Evolutionary conservation across 768 basidiomycete species (phyloP).

Genomic region (Hericium alpestre): DNA sequence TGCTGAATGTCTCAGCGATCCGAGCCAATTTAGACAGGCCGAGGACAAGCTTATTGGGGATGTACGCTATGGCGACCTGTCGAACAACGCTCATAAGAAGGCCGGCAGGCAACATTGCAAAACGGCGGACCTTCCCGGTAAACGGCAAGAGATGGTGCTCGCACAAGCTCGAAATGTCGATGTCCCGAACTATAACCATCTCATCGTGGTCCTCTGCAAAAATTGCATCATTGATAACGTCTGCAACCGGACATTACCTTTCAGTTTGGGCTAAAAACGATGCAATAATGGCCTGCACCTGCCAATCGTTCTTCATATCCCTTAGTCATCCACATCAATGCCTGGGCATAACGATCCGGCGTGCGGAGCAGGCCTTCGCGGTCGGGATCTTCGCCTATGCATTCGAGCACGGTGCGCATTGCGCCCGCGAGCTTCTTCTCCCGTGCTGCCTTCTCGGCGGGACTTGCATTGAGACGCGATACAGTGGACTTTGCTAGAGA

Average conservation of each 20-base stretch:
- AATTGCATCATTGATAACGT: constrained; percentile 97
- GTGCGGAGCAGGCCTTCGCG: constrained; percentile 87
- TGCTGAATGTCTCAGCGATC: constrained; percentile 94
- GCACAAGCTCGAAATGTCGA: constrained; percentile 93
- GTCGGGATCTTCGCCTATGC: constrained; percentile 96
- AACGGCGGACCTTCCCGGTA: constrained; percentile 74
- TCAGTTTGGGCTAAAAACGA: constrained; percentile 3
- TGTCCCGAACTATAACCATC: constrained; percentile 97
- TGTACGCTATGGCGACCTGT: constrained; percentile 95
- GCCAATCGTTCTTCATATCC: constrained; percentile 94
- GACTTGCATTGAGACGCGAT: constrained; percentile 70
- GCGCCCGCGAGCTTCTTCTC: constrained; percentile 74
- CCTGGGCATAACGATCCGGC: constrained; percentile 92
- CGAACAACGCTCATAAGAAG: neutral
- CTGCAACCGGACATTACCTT: constrained; percentile 28
- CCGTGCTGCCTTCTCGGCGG: constrained; percentile 58
- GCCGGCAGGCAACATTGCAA: neutral
- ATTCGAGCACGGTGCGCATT: constrained; percentile 86
- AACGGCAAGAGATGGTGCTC: constrained; percentile 99
- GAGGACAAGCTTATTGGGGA: constrained; percentile 88
- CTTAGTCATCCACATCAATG: constrained; percentile 97
- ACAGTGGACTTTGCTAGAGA: constrained; percentile 79
- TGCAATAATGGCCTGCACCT: constrained; percentile 34
- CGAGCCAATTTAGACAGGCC: constrained; percentile 94
- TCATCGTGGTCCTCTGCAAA: constrained; percentile 99